phyloP scores from a whole-genome alignment of 2,329 filamentous ascomycete species.

The Cladophialophora immunda region DNA sequence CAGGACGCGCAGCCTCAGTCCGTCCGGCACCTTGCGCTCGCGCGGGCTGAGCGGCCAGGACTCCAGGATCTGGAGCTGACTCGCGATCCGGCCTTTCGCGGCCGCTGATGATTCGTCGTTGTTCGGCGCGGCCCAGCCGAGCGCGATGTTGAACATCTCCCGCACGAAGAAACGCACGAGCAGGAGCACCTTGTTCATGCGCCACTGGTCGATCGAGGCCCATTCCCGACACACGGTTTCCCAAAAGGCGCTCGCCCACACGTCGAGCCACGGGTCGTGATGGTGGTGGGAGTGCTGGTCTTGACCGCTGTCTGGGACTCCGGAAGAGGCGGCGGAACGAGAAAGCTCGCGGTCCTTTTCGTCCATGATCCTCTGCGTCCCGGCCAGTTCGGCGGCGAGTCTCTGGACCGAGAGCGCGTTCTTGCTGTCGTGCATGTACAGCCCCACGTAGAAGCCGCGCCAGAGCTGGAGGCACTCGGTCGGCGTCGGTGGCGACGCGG shows the following conservation, averaged over 20 bases:
- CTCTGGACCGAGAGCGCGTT: slow-evolving; percentile 38
- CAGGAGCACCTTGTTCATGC: slow-evolving; percentile 92
- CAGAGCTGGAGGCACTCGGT: slow-evolving; percentile 41
- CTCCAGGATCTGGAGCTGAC: slow-evolving; percentile 27
- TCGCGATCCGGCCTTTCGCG: slow-evolving; percentile 39
- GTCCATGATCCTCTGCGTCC: slow-evolving; percentile 30
- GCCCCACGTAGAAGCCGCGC: slow-evolving; percentile 39
- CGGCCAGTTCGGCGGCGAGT: slow-evolving; percentile 36
- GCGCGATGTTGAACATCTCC: slow-evolving; percentile 34
- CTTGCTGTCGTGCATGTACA: slow-evolving; percentile 43
- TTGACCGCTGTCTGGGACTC: too few relatives aligned
- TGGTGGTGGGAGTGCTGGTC: not conserved
- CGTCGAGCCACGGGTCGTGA: slow-evolving; percentile 28
- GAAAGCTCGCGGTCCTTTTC: slow-evolving; percentile 27
- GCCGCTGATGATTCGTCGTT: slow-evolving; percentile 31
- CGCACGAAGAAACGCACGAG: slow-evolving; percentile 71
- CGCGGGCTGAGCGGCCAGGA: slow-evolving; percentile 53
- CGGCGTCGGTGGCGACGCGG: slow-evolving; percentile 31
- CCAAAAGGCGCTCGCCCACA: slow-evolving; percentile 67
- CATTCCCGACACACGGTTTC: slow-evolving; percentile 74
- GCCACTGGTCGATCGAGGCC: slow-evolving; percentile 74
- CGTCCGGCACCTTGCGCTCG: slow-evolving; percentile 74
- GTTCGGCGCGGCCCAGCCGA: slow-evolving; percentile 19
- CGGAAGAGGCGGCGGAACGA: too few relatives aligned
- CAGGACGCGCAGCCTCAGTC: slow-evolving; percentile 83